Conservation (phyloP, 257 asterid genomes). For the Apocynum venetum region DNA sequence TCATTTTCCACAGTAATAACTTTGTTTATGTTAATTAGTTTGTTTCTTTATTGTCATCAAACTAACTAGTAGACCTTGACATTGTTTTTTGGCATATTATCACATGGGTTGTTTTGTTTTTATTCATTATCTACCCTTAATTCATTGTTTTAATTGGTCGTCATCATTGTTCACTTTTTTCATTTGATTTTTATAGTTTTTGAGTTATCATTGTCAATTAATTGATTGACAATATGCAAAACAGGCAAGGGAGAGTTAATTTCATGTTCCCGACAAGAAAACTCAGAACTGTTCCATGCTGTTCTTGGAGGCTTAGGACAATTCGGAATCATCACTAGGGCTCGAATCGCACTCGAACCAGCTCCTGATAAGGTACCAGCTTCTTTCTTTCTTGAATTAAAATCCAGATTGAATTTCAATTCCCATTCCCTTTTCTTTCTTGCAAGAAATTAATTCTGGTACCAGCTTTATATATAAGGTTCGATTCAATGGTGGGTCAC, state of each 20-base stretch:
- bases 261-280: slow-evolving; percentile 53
- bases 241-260: slow-evolving; percentile 74
- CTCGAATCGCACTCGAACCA: slow-evolving; percentile 71
- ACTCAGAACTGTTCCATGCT: slow-evolving; percentile 56
- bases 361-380: slow-evolving; percentile 62
- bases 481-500: slow-evolving; percentile 23
- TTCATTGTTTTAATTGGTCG: slow-evolving; percentile 13
- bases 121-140: slow-evolving; percentile 18
- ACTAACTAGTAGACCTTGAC: slow-evolving; percentile 15
- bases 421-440: not conserved
- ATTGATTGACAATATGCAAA: slow-evolving; percentile 7
- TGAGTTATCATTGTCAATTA: not conserved
- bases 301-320: slow-evolving; percentile 88
- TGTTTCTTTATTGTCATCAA: slow-evolving; percentile 15
- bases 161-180: slow-evolving; percentile 16
- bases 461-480: not conserved
- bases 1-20: not conserved
- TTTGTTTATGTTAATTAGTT: slow-evolving; percentile 9
- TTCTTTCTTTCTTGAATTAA: not conserved
- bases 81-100: slow-evolving; percentile 18
- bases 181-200: not conserved
- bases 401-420: no score
- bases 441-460: slow-evolving; percentile 11
- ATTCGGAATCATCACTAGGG: slow-evolving; percentile 78
- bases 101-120: slow-evolving; percentile 47